Base-by-base conservation (phyloP, 495 filamentous ascomycete species). In the Cercophora scortea region DNA sequence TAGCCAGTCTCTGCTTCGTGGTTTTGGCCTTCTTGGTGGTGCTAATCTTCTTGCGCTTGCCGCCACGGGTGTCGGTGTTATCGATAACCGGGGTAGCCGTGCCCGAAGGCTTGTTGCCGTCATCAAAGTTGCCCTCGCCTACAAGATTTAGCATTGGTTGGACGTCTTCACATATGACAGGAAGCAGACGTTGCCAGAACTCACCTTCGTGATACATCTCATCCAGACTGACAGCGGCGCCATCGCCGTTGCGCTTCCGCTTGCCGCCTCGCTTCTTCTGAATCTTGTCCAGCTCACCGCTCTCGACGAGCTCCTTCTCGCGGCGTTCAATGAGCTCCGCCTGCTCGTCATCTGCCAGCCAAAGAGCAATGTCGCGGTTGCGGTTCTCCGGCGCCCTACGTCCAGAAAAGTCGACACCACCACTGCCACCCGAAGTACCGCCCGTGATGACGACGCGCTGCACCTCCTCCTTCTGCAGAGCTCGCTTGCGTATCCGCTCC, bases 171-270 rank as follows among this genome's bases (percentile, higher is more conserved):
- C 38, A 49, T 35, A 34, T 4, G 3, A 13, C 8, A 8, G 13
- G 49, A 15, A n/a, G n/a, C 3, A 19, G 16, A 32, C 16, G 13
- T 39, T 18, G 47, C 11, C 9, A 42, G 6, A 50, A 39, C 48
- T 34, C 40, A 95, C 91, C 91, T 79, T 96, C 91, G 71, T 96
- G 91, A 73, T 96, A 96, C 89, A 96, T 89, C 64, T 96, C 91
- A 70, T 96, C 91, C 72, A 96, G 69, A 61, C 84, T 92, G 49
- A 91, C 77, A 48, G 55, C 64, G 9, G 50, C 47, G 16, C 68
- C 72, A 18, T 43, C 54, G 36, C 47, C 59, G 18, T 61, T 71
- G 5, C 69, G 71, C 58, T 71, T 77, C 38, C 73, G 63, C 64
- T 73, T 75, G 34, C 63, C 59, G 18, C 75, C 71, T 19, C 79